phyloP scores from a whole-genome alignment of 2,329 filamentous ascomycete species.

The Malbranchea zuffiana region DNA sequence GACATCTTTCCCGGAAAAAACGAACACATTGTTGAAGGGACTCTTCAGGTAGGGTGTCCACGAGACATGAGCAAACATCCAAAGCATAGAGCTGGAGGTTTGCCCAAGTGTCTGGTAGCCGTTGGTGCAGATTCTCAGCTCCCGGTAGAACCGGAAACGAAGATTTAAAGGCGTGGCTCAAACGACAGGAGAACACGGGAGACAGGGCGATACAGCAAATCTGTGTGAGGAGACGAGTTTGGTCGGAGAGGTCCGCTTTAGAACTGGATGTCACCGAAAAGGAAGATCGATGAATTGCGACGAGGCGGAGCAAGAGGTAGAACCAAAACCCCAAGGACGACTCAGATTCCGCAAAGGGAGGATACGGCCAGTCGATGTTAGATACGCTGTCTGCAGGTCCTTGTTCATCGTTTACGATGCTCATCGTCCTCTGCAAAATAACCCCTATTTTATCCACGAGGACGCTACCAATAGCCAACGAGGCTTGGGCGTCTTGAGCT shows the following conservation, averaged over 20 bases:
- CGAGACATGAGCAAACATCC: conserved; percentile 35
- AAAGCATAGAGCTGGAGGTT: conserved; percentile 32
- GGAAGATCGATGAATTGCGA: conserved; percentile 31
- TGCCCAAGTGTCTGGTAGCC: conserved; percentile 24
- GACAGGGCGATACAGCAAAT: conserved; percentile 34
- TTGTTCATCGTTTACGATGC: conserved; percentile 19
- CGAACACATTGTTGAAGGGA: conserved; percentile 32
- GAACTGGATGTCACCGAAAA: conserved; percentile 21
- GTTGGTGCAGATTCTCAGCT: conserved; percentile 12
- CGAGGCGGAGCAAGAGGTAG: conserved; percentile 31
- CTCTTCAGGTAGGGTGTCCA: conserved; percentile 37
- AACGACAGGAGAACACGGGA: conserved; percentile 24
- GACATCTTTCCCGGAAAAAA: conserved; percentile 34
- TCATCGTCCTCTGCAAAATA: conserved; percentile 29
- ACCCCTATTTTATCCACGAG: conserved; percentile 33
- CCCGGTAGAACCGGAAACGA: conserved; percentile 18
- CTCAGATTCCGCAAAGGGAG: conserved; percentile 2
- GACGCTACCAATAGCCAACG: conserved; percentile 22
- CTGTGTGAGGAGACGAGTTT: conserved; percentile 28
- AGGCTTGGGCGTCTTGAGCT: conserved; percentile 25
- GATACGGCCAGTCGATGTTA: not conserved
- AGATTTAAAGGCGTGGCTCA: conserved; percentile 24
- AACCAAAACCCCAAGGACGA: conserved; percentile 29
- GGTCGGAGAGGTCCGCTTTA: conserved; percentile 23
- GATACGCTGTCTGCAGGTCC: not conserved